These are phyloP conservation scores for Dittrichia graveolens DNA, from an alignment of 129 eudicot genomes.

Conservation along the genomic window DNA sequence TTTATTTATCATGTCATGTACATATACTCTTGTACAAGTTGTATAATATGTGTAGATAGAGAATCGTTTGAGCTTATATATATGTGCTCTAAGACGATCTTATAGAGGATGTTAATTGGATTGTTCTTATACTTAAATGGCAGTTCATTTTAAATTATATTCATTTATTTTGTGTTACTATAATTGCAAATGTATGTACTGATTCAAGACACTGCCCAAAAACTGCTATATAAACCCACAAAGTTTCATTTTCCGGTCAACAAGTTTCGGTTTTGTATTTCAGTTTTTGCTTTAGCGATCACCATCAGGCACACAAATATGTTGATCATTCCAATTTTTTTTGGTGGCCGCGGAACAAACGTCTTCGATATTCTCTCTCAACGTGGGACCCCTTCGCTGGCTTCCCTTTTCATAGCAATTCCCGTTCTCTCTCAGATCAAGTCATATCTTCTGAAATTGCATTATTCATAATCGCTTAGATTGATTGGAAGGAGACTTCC, in stretches of 20 bases:
- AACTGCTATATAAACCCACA: slow-evolving; percentile 17
- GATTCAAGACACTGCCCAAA: slow-evolving; percentile 20
- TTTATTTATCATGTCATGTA: slow-evolving; percentile 7
- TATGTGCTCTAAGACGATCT: slow-evolving; percentile 39
- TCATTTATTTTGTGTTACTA: neutral
- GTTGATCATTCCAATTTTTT: slow-evolving; percentile 33
- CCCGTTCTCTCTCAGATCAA: slow-evolving; percentile 13
- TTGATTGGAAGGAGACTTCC: slow-evolving; percentile 59
- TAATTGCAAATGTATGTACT: too few species aligned
- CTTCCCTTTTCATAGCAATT: slow-evolving; percentile 23
- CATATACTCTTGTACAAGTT: slow-evolving; percentile 29
- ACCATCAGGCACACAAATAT: neutral
- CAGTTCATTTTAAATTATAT: neutral
- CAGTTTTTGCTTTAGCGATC: neutral
- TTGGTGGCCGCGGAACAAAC: slow-evolving; percentile 29
- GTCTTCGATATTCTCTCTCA: slow-evolving; percentile 33
- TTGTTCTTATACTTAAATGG: neutral
- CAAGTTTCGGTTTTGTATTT: neutral
- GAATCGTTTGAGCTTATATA: slow-evolving; percentile 35
- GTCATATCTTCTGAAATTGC: slow-evolving; percentile 19
- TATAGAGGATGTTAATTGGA: slow-evolving; percentile 21
- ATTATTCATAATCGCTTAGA: slow-evolving; percentile 18
- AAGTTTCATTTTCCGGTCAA: slow-evolving; percentile 9
- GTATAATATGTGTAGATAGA: slow-evolving; percentile 30
- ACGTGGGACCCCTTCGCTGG: slow-evolving; percentile 39